Evolutionary conservation across 805 yeast species (phyloP), one percentile per base, ranked within the genome.

Genomic region (Clavispora fructus): DNA sequence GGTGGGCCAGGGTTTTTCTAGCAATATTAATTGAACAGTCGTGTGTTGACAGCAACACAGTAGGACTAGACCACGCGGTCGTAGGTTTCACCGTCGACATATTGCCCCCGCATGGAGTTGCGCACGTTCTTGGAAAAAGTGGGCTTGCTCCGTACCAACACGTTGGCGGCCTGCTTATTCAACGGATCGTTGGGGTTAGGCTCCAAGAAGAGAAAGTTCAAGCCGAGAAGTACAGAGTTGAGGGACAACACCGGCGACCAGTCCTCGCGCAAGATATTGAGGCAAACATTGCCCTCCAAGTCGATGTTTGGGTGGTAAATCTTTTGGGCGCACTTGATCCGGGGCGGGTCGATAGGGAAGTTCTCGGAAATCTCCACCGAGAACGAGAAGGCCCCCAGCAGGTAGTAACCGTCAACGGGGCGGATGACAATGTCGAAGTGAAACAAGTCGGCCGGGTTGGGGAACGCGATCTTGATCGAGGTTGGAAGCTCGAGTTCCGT

Each of bases 271-370:
- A 92, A 71, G 31, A 92, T 91, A 61, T 92, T 92, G 49, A 92
- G 74, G 61, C 99, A 92, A 6, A 92, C 87, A 60, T 90, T 92
- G 0, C 98, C 98, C 39, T 87, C 85, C 17, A 80, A 61, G 62
- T 92, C 97, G 53, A 92, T 92, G 60, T 92, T 92, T 11, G 99
- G 99, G 62, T 92, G 99, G 66, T 86, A 92, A 6, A 92, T 87
- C 59, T 75, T 82, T 44, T 82, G 77, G 28, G 72, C 44, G 56
- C 95, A 85, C 54, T 77, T 75, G 45, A 90, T 89, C 59, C 82
- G 86, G 9, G 99, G 99, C 8, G 97, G 90, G 42, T 87, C 94
- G 47, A 91, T 94, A 2, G 99, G 99, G 65, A 83, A 92, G 54
- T 81, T 83, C 35, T 80, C 81, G 41, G 80, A 78, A 35, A 91